Evolutionary conservation across 306 rosid genomes (phyloP).

Genomic region (Medicago lupulina): DNA sequence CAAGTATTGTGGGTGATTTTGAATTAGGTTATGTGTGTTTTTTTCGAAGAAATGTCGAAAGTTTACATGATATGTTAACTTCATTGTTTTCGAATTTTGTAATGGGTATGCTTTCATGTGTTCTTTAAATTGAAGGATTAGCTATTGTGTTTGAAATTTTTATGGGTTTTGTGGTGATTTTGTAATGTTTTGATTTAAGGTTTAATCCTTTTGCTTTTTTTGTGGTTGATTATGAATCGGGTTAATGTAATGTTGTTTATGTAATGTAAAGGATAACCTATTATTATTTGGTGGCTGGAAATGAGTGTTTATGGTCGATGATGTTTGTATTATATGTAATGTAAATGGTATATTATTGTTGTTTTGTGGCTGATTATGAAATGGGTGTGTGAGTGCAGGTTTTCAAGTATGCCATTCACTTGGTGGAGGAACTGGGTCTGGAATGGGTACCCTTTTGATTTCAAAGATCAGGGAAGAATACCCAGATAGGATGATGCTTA

Average conservation of each 20-base stretch:
- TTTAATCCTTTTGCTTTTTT: neutral
- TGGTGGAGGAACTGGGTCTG: slow-evolving; percentile 29
- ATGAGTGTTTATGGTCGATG: neutral
- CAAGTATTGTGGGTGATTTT: no score
- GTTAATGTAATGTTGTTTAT: neutral
- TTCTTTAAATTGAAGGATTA: neutral
- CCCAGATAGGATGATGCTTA: slow-evolving; percentile 27
- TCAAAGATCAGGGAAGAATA: slow-evolving; percentile 26
- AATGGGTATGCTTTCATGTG: no score
- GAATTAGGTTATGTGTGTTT: no score
- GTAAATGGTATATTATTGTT: neutral
- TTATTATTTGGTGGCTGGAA: neutral
- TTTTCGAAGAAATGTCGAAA: no score
- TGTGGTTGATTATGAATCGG: neutral
- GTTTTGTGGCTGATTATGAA: neutral
- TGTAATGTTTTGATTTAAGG: neutral
- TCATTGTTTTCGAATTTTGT: no score
- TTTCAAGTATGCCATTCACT: slow-evolving; percentile 25
- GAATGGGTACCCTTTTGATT: slow-evolving; percentile 24
- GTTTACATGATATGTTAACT: no score
- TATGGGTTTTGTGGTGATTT: neutral
- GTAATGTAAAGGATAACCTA: neutral
- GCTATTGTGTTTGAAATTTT: neutral
- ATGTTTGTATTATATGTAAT: neutral
- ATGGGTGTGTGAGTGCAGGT: slow-evolving; percentile 2